Evolutionary conservation across 495 filamentous ascomycete species (phyloP).

Genomic region (Lepidopterella palustris): DNA sequence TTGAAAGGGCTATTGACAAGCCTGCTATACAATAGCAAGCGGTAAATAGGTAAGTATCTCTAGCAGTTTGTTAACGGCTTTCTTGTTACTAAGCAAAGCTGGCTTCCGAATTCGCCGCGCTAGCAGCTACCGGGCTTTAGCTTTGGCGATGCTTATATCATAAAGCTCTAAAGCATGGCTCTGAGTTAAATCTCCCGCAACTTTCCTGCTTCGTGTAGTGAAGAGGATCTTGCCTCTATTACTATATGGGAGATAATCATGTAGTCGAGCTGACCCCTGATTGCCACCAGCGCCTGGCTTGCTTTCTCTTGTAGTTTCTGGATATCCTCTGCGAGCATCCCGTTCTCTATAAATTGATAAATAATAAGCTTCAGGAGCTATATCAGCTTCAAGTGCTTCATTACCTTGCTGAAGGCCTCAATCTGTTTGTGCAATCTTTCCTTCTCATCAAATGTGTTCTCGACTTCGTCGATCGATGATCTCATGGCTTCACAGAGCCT

Average conservation of each 20-base stretch:
- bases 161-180: constrained; percentile 11
- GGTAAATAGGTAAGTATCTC: constrained; percentile 24
- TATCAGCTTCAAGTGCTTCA: no score
- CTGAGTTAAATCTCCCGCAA: background rate
- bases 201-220: no score
- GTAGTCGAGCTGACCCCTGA: background rate
- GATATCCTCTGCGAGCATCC: no score
- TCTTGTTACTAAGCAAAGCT: constrained; percentile 9
- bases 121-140: constrained; percentile 9
- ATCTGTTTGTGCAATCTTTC: no score
- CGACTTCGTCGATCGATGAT: no score
- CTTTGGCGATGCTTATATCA: constrained; percentile 3
- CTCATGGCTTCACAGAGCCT: no score
- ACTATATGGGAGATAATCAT: constrained; percentile 18
- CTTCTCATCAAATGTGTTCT: no score
- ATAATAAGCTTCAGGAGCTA: no score
- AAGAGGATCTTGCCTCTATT: constrained; percentile 10
- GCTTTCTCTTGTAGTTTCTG: no score
- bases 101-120: constrained; percentile 14
- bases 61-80: constrained; percentile 8
- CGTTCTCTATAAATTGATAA: no score
- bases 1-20: background rate
- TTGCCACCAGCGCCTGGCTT: background rate
- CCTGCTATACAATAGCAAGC: no score
- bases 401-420: no score